Evolutionary conservation across 1,284 basidiomycete genomes (phyloP).

Genomic region (Tranzscheliella williamsii): DNA sequence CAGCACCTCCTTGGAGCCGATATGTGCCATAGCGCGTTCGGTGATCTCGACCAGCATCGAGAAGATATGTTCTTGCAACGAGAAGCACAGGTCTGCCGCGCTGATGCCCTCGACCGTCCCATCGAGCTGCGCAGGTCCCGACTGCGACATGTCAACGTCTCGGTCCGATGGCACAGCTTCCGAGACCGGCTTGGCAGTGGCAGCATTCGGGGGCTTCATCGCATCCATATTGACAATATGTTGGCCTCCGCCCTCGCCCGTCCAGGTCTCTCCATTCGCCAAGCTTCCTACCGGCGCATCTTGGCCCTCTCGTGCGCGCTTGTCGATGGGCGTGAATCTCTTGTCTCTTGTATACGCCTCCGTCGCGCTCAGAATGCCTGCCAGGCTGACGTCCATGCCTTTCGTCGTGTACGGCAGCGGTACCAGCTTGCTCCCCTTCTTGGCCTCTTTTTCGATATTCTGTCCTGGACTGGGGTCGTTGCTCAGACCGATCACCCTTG

Average conservation of each 20-base stretch:
- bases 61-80: conserved; percentile 94
- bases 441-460: conserved; percentile 95
- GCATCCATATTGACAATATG: conserved; percentile 38
- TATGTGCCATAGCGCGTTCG: conserved; percentile 98
- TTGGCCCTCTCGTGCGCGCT: neutral
- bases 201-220: neutral
- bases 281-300: conserved; percentile 41
- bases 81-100: conserved; percentile 92
- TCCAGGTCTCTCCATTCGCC: conserved; percentile 51
- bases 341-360: conserved; percentile 74
- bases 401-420: conserved; percentile 93
- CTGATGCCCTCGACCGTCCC: conserved; percentile 67
- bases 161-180: neutral
- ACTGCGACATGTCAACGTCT: conserved; percentile 24
- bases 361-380: conserved; percentile 84
- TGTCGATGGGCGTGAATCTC: conserved; percentile 33
- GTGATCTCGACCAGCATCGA: conserved; percentile 99
- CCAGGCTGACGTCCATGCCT: conserved; percentile 96
- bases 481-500: conserved; percentile 88
- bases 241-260: conserved; percentile 47
- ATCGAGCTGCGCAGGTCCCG: conserved; percentile 18
- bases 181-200: neutral
- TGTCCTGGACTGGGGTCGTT: conserved; percentile 98
- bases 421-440: conserved; percentile 75
- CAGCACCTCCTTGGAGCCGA: conserved; percentile 90